These are phyloP conservation scores for Westerdykella aurantiaca DNA, from an alignment of 2,329 filamentous ascomycete genomes.

Conservation along the genomic window DNA sequence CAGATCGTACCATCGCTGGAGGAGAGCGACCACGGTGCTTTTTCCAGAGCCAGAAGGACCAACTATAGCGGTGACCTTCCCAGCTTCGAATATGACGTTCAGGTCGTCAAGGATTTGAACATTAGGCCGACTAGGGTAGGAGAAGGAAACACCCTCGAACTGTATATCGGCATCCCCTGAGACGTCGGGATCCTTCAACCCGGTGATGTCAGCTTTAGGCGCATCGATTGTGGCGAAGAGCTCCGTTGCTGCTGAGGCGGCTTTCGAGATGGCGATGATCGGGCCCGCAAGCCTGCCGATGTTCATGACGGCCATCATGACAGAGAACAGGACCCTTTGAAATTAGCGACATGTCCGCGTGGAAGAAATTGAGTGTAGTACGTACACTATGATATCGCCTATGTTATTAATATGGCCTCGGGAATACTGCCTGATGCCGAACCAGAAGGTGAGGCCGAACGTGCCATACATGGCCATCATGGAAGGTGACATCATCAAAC, in stretches of 20 bases:
- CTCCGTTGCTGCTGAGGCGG: slow-evolving; percentile 31
- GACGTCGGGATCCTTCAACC: slow-evolving; percentile 32
- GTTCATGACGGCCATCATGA: slow-evolving; percentile 35
- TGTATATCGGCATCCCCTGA: slow-evolving; percentile 30
- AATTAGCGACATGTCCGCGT: background rate
- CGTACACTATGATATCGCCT: slow-evolving; percentile 31
- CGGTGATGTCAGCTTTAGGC: slow-evolving; percentile 20
- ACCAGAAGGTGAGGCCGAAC: slow-evolving; percentile 38
- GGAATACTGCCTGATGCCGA: slow-evolving; percentile 32
- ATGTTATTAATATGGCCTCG: slow-evolving; percentile 26
- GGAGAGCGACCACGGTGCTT: slow-evolving; percentile 64
- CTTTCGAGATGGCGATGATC: slow-evolving; percentile 32
- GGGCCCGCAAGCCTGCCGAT: slow-evolving; percentile 28
- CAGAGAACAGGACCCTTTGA: slow-evolving; percentile 33
- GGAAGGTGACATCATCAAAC: slow-evolving; percentile 28
- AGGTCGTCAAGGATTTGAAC: slow-evolving; percentile 58
- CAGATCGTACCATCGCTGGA: slow-evolving; percentile 67
- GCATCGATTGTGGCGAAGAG: slow-evolving; percentile 36
- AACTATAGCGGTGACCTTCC: slow-evolving; percentile 68
- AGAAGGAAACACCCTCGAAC: slow-evolving; percentile 33
- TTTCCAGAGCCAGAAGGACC: slow-evolving; percentile 69
- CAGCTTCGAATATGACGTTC: slow-evolving; percentile 53
- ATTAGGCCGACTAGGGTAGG: slow-evolving; percentile 48
- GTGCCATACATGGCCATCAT: slow-evolving; percentile 35
- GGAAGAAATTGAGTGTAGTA: background rate